These are phyloP conservation scores for Symmetrospora coprosmae DNA, from an alignment of 768 basidiomycete species.

Conservation along the genomic window DNA sequence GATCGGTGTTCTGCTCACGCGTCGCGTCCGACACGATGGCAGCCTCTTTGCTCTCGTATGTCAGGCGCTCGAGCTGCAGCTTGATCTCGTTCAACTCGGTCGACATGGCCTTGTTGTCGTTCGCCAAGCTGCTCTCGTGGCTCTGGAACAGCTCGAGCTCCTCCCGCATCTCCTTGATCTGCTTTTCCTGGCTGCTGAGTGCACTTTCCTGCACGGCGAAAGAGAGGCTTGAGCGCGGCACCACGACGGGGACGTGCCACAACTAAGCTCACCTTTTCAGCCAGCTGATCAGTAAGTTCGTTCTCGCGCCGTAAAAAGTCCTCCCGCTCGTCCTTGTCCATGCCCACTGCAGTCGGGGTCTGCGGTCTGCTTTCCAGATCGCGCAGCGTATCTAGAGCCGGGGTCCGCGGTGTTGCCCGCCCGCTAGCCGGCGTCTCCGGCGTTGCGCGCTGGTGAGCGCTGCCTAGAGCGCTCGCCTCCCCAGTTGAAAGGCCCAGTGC, in stretches of 20 bases:
- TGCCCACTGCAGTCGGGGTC: constrained; percentile 71
- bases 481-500: constrained; percentile 40
- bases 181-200: constrained; percentile 63
- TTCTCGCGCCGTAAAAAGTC: constrained; percentile 94
- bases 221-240: background rate
- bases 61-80: constrained; percentile 74
- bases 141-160: constrained; percentile 82
- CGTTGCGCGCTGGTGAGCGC: constrained; percentile 44
- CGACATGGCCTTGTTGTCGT: constrained; percentile 88
- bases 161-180: constrained; percentile 72
- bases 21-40: constrained; percentile 83
- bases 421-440: constrained; percentile 47
- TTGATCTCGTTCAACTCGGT: constrained; percentile 83
- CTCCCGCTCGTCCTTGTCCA: constrained; percentile 94
- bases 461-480: constrained; percentile 32
- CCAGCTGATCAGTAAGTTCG: constrained; percentile 80
- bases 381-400: constrained; percentile 55
- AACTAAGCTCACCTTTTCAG: constrained; percentile 50
- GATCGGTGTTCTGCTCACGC: constrained; percentile 82
- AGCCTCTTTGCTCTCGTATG: constrained; percentile 92
- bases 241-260: no score
- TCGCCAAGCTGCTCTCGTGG: constrained; percentile 28
- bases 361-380: constrained; percentile 65
- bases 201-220: constrained; percentile 49
- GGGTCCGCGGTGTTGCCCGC: constrained; percentile 53